Percentiles rank a stretch among this genome's conserved stretches.
phyloP scores from a whole-genome alignment of 345 rosid species.

The Bruguiera gymnorhiza region DNA sequence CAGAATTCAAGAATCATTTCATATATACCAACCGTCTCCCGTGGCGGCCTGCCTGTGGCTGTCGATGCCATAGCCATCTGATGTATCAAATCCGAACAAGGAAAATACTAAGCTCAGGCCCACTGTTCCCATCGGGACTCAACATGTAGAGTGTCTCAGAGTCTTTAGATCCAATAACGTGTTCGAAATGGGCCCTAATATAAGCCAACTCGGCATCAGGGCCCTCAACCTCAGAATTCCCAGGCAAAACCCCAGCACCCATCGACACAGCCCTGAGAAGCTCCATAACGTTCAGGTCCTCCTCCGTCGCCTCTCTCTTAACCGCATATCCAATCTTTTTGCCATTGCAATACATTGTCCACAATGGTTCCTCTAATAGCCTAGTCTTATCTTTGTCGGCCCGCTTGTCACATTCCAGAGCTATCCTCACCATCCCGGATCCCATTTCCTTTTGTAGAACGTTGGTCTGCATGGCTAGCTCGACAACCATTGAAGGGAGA shows the following conservation, averaged over 20 bases:
- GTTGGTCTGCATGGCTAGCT: slow-evolving; percentile 60
- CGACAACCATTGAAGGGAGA: slow-evolving; percentile 55
- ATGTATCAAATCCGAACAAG: slow-evolving; percentile 52
- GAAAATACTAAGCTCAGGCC: slow-evolving; percentile 83
- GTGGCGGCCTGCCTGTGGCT: too few species aligned
- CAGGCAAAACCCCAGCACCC: slow-evolving; percentile 88
- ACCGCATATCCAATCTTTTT: slow-evolving; percentile 70
- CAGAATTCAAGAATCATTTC: too few species aligned
- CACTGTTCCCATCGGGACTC: slow-evolving; percentile 74
- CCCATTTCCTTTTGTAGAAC: slow-evolving; percentile 57
- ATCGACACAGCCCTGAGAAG: slow-evolving; percentile 67
- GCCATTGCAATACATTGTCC: slow-evolving; percentile 84
- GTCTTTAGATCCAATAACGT: slow-evolving; percentile 78
- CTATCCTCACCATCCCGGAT: slow-evolving; percentile 72
- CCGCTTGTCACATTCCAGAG: slow-evolving; percentile 68
- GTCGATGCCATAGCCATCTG: too few species aligned
- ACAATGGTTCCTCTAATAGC: slow-evolving; percentile 63
- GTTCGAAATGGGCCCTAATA: slow-evolving; percentile 73
- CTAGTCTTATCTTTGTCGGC: slow-evolving; percentile 44
- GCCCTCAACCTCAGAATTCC: slow-evolving; percentile 57
- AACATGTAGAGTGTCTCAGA: slow-evolving; percentile 79
- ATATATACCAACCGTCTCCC: too few species aligned
- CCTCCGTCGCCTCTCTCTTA: slow-evolving; percentile 60
- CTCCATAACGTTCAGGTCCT: slow-evolving; percentile 77
- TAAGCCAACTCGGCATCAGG: slow-evolving; percentile 72